Base-by-base conservation (phyloP, 2,329 filamentous ascomycete genomes). In the Diplodia corticola region DNA sequence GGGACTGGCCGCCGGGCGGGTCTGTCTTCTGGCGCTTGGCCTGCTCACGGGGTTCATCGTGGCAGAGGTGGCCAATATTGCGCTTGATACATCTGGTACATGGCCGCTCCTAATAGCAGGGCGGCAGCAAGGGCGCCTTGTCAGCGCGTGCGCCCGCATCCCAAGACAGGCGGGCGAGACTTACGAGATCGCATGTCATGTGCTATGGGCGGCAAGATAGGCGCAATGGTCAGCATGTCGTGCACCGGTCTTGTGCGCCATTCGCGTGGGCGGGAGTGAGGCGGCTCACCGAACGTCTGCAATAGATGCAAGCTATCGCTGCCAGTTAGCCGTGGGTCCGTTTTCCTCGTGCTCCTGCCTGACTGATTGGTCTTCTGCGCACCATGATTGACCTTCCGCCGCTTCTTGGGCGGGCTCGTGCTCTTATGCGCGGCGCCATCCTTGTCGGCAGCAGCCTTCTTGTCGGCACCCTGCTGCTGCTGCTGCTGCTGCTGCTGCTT, bases 81-180 rank as follows among this genome's bases (percentile, higher is more conserved):
- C 95, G 90, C 82, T 98, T 99, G 81, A 98, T 92, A 84, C 95
- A 99, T 81, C 95, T 88, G 74, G 92, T 94, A 86, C 95, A 99
- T 75, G 95, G 95, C 77, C 95, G 90, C 83, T 96, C 92, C 92
- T 96, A 79, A 54, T 35, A 54, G 55, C 55, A 46, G 35, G 33
- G 33, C n/a, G 73, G 70, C 73, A 74, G 76, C 71, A 73, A 71
- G 69, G 68, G 73, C 35, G 64, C 55, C 53, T 48, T 48, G 76
- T 79, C 70, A 79, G 77, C 70, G 70, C 74, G 71, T 75, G 72
- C 65, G 44, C 63, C 68, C 51, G 67, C 55, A 17, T 24, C 33
- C 55, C 57, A 50, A 57, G 61, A 44, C 44, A 70, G 33, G 6
- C 22, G 63, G 63, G 50, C 53, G 24, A 51, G 64, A 70, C 79